phyloP scores from a whole-genome alignment of 2,329 filamentous ascomycete genomes.

The Fusarium sp. region DNA sequence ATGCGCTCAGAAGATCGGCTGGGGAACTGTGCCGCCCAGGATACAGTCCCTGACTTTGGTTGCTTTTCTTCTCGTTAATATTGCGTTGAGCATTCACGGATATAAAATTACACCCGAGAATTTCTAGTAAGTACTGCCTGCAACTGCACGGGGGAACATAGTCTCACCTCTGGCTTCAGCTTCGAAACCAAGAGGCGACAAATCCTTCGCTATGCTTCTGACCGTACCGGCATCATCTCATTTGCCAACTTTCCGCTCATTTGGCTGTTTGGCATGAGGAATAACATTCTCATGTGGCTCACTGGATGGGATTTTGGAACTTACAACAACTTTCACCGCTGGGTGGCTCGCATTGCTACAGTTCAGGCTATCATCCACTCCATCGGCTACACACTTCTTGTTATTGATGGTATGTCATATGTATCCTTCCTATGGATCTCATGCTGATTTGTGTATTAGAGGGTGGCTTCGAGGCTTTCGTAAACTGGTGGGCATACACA shows the following conservation, averaged over 20 bases:
- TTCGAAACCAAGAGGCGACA: slow-evolving; percentile 51
- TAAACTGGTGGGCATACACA: slow-evolving; percentile 53
- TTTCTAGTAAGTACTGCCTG: slow-evolving; percentile 50
- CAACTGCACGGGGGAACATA: fast-evolving
- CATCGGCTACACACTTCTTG: slow-evolving; percentile 65
- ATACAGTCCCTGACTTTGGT: slow-evolving; percentile 57
- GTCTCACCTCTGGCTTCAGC: slow-evolving; percentile 40
- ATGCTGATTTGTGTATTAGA: slow-evolving; percentile 40
- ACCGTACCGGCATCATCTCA: slow-evolving; percentile 73
- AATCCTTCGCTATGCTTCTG: slow-evolving; percentile 66
- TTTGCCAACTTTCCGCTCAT: slow-evolving; percentile 73
- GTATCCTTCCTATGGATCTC: fast-evolving
- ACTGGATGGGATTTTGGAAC: slow-evolving; percentile 77
- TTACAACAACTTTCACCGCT: slow-evolving; percentile 76
- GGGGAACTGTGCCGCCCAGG: slow-evolving; percentile 58
- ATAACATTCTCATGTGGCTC: slow-evolving; percentile 74
- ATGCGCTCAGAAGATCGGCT: slow-evolving; percentile 58
- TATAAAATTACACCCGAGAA: slow-evolving; percentile 54
- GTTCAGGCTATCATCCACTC: slow-evolving; percentile 73
- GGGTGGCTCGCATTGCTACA: slow-evolving; percentile 72
- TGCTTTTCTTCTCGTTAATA: slow-evolving; percentile 54
- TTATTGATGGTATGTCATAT: slow-evolving; percentile 49
- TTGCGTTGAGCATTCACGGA: slow-evolving; percentile 51
- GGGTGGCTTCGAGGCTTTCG: slow-evolving; percentile 53
- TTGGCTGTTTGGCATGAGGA: slow-evolving; percentile 76